Evolutionary conservation across 2,329 filamentous ascomycete genomes (phyloP).

Genomic region (Nemania diffusa): DNA sequence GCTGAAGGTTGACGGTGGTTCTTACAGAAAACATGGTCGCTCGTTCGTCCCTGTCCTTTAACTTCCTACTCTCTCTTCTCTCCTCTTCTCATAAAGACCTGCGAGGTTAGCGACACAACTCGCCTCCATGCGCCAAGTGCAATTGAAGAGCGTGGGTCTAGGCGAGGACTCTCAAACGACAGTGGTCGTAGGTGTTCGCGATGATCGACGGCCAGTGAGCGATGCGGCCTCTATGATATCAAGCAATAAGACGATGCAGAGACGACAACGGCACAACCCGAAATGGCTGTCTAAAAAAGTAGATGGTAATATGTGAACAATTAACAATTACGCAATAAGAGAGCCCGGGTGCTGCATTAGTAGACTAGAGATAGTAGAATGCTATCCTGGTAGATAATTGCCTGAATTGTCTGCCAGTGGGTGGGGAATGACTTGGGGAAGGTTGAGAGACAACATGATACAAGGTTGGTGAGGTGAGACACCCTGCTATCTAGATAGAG

Average conservation of each 20-base stretch:
- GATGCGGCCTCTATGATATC: background rate
- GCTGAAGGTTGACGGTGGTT: background rate
- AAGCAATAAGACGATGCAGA: background rate
- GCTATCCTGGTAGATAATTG: background rate
- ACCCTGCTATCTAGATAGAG: no score
- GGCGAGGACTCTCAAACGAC: background rate
- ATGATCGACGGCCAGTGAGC: background rate
- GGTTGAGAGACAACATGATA: no score
- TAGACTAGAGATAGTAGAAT: background rate
- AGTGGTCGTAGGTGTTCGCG: no score
- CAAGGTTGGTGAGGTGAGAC: no score
- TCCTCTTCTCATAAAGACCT: slow-evolving; percentile 3
- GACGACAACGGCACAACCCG: background rate
- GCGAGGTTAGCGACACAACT: background rate
- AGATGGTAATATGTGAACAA: background rate
- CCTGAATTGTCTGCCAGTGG: background rate
- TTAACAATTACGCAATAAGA: background rate
- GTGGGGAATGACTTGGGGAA: no score
- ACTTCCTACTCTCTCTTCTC: background rate
- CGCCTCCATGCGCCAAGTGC: slow-evolving; percentile 25
- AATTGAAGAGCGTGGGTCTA: background rate
- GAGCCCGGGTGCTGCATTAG: background rate
- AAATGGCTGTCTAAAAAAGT: background rate
- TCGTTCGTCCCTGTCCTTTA: slow-evolving; percentile 14
- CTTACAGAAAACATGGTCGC: slow-evolving; percentile 47